Percentiles rank a stretch among this genome's conserved stretches.
Evolutionary conservation across 108 stramenopile species (phyloP).

Genomic region (Stephanodiscus minutulus): DNA sequence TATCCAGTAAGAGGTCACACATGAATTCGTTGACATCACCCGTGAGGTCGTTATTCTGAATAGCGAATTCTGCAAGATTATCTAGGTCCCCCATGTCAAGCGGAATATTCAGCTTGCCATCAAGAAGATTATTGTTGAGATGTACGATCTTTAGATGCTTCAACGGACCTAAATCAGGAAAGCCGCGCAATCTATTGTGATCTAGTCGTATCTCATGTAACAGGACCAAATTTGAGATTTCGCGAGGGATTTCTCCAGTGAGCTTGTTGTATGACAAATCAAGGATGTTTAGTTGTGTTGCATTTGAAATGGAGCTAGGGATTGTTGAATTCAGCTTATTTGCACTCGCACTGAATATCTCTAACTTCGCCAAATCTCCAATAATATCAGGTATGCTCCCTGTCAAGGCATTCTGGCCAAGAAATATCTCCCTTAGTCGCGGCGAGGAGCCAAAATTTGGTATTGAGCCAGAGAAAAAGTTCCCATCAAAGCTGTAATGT

Average conservation of each 20-base stretch:
- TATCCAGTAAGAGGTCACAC: conserved; percentile 37
- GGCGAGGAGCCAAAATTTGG: conserved; percentile 49
- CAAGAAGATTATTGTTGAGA: conserved; percentile 44
- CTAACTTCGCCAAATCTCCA: conserved; percentile 35
- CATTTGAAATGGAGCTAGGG: conserved; percentile 30
- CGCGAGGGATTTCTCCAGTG: conserved; percentile 31
- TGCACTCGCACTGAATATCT: conserved; percentile 34
- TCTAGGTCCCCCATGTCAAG: conserved; percentile 26
- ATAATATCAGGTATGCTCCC: conserved; percentile 55
- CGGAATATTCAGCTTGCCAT: conserved; percentile 27
- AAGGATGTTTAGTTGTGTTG: conserved; percentile 31
- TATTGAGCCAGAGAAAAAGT: conserved; percentile 37
- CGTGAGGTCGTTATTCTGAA: conserved; percentile 36
- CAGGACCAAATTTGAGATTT: conserved; percentile 25
- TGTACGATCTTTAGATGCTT: conserved; percentile 33
- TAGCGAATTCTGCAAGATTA: conserved; percentile 30
- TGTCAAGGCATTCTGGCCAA: conserved; percentile 49
- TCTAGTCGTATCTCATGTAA: conserved; percentile 35
- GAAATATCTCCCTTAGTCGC: conserved; percentile 39
- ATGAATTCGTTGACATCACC: conserved; percentile 35
- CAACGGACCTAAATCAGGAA: conserved; percentile 41
- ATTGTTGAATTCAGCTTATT: conserved; percentile 43
- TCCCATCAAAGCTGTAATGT: conserved; percentile 25
- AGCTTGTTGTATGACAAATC: conserved; percentile 45
- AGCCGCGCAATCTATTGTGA: conserved; percentile 35